Evolutionary conservation across 257 asterid species (phyloP).

Genomic region (Solanum megistacrolobum): DNA sequence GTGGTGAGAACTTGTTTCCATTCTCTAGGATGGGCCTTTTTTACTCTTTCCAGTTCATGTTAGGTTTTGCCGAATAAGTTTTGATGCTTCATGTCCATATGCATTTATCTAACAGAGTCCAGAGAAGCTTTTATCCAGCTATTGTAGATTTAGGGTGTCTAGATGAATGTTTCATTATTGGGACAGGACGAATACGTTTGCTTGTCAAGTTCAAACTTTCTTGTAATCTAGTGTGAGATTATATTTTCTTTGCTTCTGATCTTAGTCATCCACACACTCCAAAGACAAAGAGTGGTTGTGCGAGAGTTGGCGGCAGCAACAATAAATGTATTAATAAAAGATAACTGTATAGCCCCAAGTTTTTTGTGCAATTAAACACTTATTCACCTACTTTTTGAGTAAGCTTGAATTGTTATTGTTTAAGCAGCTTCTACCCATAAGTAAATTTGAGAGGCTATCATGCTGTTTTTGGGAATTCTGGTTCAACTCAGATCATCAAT

Average conservation of each 20-base stretch:
- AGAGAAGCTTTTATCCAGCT: background rate
- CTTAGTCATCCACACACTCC: background rate
- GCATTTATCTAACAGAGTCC: background rate
- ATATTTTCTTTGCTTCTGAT: background rate
- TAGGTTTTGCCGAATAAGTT: background rate
- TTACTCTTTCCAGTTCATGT: background rate
- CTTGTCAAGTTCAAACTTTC: background rate
- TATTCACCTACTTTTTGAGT: background rate
- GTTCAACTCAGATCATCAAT: conserved; percentile 4
- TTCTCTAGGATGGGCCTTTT: background rate
- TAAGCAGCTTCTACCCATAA: background rate
- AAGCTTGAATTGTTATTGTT: background rate
- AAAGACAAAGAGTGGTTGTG: background rate
- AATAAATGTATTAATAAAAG: background rate
- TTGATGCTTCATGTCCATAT: background rate
- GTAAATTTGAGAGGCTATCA: background rate
- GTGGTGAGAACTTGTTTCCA: conserved; percentile 39
- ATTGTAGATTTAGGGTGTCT: background rate
- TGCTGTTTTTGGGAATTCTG: background rate
- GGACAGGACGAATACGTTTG: background rate
- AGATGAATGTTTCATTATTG: background rate
- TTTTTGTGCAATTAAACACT: background rate
- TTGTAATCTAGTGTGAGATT: background rate
- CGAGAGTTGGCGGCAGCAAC: background rate
- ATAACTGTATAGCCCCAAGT: background rate